These are phyloP conservation scores for Strigomonas culicis DNA, from an alignment of 208 protist species.

Conservation along the genomic window DNA sequence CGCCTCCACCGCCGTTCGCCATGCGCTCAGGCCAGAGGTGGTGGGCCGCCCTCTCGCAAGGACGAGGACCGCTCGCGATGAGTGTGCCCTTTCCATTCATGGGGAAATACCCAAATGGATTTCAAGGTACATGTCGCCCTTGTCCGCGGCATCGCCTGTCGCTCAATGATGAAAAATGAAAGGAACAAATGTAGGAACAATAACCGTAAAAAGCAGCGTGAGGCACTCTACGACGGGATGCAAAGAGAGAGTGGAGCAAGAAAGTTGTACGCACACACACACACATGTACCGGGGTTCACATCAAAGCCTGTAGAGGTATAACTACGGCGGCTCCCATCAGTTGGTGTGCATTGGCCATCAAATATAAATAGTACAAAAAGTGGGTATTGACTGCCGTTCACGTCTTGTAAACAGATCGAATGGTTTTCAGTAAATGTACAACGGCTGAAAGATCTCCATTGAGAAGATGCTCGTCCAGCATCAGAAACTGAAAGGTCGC, in stretches of 20 bases:
- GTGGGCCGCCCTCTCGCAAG: constrained; percentile 45
- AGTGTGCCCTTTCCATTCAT: constrained; percentile 47
- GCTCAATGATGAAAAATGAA: background rate
- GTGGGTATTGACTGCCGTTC: background rate
- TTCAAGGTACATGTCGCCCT: constrained; percentile 47
- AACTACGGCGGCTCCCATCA: background rate
- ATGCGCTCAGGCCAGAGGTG: constrained; percentile 54
- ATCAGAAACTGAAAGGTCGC: constrained; percentile 30
- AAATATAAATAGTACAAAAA: constrained; percentile 6
- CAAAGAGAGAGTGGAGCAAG: background rate
- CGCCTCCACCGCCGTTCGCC: constrained; percentile 59
- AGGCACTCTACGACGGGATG: background rate
- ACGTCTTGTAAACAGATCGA: constrained; percentile 1
- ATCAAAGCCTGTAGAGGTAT: background rate
- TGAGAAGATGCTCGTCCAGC: constrained; percentile 53
- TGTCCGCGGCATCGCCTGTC: background rate
- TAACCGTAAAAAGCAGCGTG: constrained; percentile 3
- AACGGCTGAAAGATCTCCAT: constrained; percentile 38
- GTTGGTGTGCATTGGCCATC: too few relatives aligned
- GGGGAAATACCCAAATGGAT: constrained; percentile 71
- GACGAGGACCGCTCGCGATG: constrained; percentile 45
- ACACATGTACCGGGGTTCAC: background rate
- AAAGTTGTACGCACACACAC: background rate
- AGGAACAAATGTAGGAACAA: background rate
- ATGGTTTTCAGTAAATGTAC: constrained; percentile 30